Percentiles rank a stretch among this genome's conserved stretches.
Conservation (phyloP, 495 filamentous ascomycete genomes). For the Annulohypoxylon moriforme region DNA sequence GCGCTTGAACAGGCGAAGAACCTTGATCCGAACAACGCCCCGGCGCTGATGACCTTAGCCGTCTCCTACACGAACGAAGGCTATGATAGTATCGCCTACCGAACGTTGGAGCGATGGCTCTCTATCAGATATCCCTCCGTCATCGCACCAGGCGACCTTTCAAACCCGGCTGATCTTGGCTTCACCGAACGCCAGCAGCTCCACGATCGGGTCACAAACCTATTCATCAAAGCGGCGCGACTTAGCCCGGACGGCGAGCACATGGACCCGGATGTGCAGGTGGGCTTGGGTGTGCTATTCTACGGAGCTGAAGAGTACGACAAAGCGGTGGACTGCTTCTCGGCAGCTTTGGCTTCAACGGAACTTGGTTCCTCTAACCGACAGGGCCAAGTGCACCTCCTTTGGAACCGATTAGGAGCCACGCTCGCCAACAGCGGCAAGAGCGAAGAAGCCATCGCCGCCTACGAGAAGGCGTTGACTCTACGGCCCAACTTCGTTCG, state of each 20-base stretch:
- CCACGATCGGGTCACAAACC: constrained; percentile 87
- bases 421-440: constrained; percentile 95
- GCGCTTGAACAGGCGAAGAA: constrained; percentile 92
- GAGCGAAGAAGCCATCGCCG: constrained; percentile 93
- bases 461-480: constrained; percentile 90
- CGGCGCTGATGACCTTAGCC: constrained; percentile 92
- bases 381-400: constrained; percentile 81
- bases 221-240: constrained; percentile 93
- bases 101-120: constrained; percentile 96
- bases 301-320: constrained; percentile 98
- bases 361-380: constrained; percentile 82
- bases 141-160: constrained; percentile 73
- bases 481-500: constrained; percentile 96
- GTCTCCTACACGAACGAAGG: constrained; percentile 99
- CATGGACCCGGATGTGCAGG: constrained; percentile 98
- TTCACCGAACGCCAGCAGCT: constrained; percentile 92
- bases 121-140: constrained; percentile 89
- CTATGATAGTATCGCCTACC: constrained; percentile 96
- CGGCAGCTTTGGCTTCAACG: constrained; percentile 82
- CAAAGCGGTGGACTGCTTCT: constrained; percentile 99
- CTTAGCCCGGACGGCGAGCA: constrained; percentile 84
- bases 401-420: constrained; percentile 98
- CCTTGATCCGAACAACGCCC: constrained; percentile 84
- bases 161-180: constrained; percentile 77
- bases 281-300: constrained; percentile 96